Conservation (phyloP, 2,329 filamentous ascomycete genomes). For the Diatrype stigma region DNA sequence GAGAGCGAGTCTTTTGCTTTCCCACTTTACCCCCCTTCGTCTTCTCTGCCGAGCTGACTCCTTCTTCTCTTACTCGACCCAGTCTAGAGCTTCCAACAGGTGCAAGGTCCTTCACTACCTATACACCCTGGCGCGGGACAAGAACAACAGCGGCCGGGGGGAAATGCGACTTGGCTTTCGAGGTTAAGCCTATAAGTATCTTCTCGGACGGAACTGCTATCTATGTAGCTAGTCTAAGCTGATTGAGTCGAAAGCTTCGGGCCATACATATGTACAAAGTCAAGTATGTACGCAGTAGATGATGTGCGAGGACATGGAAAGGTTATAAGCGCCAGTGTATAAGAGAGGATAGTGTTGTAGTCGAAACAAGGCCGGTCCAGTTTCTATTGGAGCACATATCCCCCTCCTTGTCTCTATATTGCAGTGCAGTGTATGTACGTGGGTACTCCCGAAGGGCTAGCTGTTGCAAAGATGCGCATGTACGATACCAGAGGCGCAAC, state of each 20-base stretch:
- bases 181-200: neutral
- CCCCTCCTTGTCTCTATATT: too few species aligned
- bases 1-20: neutral
- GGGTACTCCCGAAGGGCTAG: neutral
- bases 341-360: too few species aligned
- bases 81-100: neutral
- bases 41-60: neutral
- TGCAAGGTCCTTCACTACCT: neutral
- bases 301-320: neutral
- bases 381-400: neutral
- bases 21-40: neutral
- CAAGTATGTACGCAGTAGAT: neutral
- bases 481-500: slow-evolving; percentile 9
- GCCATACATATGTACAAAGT: too few species aligned
- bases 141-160: neutral
- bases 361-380: neutral
- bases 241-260: neutral
- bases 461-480: slow-evolving; percentile 13
- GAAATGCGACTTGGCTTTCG: neutral
- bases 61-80: neutral
- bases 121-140: neutral
- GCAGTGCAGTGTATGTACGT: neutral
- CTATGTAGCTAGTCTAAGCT: neutral
- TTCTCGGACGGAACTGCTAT: neutral
- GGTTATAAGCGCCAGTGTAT: too few species aligned